Base-by-base conservation (phyloP, 2,329 filamentous ascomycete genomes). In the Sporothrix variecibatus region DNA sequence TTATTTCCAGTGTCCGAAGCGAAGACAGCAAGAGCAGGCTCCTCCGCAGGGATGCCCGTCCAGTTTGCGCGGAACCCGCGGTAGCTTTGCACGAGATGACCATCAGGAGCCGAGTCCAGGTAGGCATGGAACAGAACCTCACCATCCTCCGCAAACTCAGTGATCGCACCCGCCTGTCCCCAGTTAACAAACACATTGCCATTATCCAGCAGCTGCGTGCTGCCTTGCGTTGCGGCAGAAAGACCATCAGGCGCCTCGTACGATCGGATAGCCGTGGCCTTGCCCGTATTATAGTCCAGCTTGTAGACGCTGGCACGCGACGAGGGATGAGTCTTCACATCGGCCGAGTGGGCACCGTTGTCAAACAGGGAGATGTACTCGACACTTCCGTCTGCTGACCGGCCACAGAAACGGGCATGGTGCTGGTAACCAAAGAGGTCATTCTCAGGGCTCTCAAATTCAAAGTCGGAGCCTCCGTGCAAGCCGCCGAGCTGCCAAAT, bases 281-380 rank as follows among this genome's bases (percentile, higher is more conserved):
- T 74, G 71, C 75, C 74, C 26, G 58, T 73, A 17, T 26, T 40
- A 20, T 53, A 62, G 64, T 71, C 58, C 2, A 79, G 77, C 72
- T 78, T 76, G 31, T 74, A 62, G 34, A 80, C 80, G 17, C 73
- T 62, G 40, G 75, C 76, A 49, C 77, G 76, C 77, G 79, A 82
- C 49, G 51, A 28, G n/a, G 60, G 72, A 9, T 71, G 51, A n/a
- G 68, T 71, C 34, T 71, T 58, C 20, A 70, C 67, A 31, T 60
- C 11, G 5, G 51, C 49, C n/a, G 68, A 71, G 34, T 71, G 68
- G 8, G 82, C 82, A 73, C 78, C 81, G 77, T 87, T 87, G 78
- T 87, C 85, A 77, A 84, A 87, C 62, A 87, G 80, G 0, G 85
- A 85, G 75, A 87, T 82, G 1, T 84, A 76, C 3, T 86, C 86